These are phyloP conservation scores for Fomitopsis palustris DNA, from an alignment of 1,284 basidiomycete genomes.

Conservation along the genomic window DNA sequence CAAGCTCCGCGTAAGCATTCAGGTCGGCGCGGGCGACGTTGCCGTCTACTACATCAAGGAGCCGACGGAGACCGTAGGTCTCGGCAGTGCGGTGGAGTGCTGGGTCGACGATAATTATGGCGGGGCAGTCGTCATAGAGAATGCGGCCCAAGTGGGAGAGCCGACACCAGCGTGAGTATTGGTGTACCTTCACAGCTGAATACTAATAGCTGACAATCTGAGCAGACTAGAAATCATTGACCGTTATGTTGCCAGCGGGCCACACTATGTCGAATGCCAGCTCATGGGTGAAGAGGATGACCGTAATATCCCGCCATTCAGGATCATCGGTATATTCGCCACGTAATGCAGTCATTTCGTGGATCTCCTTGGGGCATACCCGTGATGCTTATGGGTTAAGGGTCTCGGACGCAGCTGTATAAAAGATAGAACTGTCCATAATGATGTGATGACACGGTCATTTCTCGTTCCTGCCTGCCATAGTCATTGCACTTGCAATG, in stretches of 20 bases:
- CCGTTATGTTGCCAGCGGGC: slow-evolving; percentile 67
- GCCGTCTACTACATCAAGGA: slow-evolving; percentile 77
- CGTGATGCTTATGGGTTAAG: neutral
- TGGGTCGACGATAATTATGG: slow-evolving; percentile 83
- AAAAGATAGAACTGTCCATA: slow-evolving; percentile 1
- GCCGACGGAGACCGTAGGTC: slow-evolving; percentile 46
- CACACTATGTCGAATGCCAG: slow-evolving; percentile 85
- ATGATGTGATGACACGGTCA: neutral
- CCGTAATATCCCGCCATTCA: slow-evolving; percentile 66
- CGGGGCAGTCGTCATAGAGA: slow-evolving; percentile 61
- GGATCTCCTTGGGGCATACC: neutral
- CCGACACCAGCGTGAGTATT: slow-evolving; percentile 52
- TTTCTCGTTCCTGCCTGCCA: neutral
- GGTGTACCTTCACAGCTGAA: slow-evolving; percentile 8
- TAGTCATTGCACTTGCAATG: too few species aligned
- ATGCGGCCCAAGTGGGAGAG: slow-evolving; percentile 50
- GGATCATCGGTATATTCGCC: slow-evolving; percentile 80
- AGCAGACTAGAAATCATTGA: slow-evolving; percentile 76
- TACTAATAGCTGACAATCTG: neutral
- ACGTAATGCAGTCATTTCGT: slow-evolving; percentile 35
- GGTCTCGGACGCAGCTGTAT: neutral
- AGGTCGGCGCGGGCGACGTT: slow-evolving; percentile 73
- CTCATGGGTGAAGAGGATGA: slow-evolving; percentile 79
- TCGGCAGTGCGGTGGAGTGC: slow-evolving; percentile 67
- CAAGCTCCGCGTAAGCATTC: slow-evolving; percentile 72